phyloP scores from a whole-genome alignment of 768 basidiomycete species.

The Pleurotus tuoliensis region DNA sequence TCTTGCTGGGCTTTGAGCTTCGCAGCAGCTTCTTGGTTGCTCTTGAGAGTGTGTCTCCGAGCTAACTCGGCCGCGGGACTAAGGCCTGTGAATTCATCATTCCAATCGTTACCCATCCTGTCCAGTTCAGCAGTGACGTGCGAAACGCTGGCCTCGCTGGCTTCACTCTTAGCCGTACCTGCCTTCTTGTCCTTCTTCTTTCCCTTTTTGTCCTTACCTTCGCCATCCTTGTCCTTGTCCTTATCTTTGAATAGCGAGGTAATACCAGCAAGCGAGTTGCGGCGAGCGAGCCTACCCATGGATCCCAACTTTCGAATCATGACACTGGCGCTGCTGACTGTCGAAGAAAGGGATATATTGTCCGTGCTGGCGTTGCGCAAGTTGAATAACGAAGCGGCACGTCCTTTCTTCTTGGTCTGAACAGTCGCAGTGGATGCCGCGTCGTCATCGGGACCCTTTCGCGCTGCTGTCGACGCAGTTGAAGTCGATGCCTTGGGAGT shows the following conservation, averaged over 20 bases:
- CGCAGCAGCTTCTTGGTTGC: conserved; percentile 75
- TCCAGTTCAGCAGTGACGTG: conserved; percentile 86
- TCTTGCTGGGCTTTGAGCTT: conserved; percentile 56
- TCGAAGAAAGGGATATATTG: conserved; percentile 92
- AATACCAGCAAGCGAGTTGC: conserved; percentile 88
- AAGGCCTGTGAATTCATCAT: conserved; percentile 62
- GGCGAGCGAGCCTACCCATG: conserved; percentile 82
- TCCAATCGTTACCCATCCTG: conserved; percentile 59
- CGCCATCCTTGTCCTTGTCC: conserved; percentile 37
- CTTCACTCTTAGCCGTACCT: conserved; percentile 59
- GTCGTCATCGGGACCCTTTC: conserved; percentile 30
- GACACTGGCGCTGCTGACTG: conserved; percentile 91
- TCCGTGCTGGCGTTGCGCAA: conserved; percentile 87
- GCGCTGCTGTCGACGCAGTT: background rate
- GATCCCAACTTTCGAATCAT: conserved; percentile 95
- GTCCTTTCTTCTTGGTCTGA: conserved; percentile 66
- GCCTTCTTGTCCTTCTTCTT: conserved; percentile 40
- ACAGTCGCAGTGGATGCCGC: conserved; percentile 39
- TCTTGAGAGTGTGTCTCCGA: conserved; percentile 87
- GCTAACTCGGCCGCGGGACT: conserved; percentile 90
- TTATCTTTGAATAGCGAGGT: conserved; percentile 88
- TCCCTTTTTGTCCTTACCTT: conserved; percentile 36
- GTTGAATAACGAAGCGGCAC: conserved; percentile 80
- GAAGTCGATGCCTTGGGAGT: background rate
- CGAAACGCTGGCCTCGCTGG: conserved; percentile 68